Evolutionary conservation across 176 grass and related monocot genomes (phyloP).

Genomic region (Cenchrus fungigraminus): DNA sequence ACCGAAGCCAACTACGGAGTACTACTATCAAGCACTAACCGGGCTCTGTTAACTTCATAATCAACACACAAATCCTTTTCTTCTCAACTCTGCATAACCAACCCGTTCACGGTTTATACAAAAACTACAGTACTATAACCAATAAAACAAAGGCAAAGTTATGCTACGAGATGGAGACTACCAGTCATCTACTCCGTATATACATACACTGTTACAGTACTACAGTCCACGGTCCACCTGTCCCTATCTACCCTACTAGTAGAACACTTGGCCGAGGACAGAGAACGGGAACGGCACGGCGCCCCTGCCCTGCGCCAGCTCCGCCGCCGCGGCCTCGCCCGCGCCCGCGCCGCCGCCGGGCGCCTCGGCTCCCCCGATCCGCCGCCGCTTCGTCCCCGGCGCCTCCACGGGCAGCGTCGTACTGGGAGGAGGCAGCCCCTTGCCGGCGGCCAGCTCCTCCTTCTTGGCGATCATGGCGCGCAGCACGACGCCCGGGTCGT

Average conservation of each 20-base stretch:
- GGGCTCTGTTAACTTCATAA: neutral
- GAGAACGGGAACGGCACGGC: slow-evolving; percentile 54
- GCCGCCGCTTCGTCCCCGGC: slow-evolving; percentile 25
- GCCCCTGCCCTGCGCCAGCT: slow-evolving; percentile 25
- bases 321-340: neutral
- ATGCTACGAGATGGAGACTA: neutral
- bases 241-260: slow-evolving; percentile 44
- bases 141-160: neutral
- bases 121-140: neutral
- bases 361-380: slow-evolving; percentile 31
- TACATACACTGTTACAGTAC: slow-evolving; percentile 12
- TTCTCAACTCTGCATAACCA: slow-evolving; percentile 13
- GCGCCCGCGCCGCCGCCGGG: neutral
- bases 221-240: neutral
- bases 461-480: slow-evolving; percentile 57
- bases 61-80: neutral
- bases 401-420: neutral
- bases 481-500: slow-evolving; percentile 47
- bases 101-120: neutral
- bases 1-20: neutral
- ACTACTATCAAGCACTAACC: neutral
- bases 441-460: slow-evolving; percentile 34
- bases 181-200: neutral
- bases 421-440: neutral
- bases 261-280: slow-evolving; percentile 52